A percentile compares a stretch with the other conserved stretches of the same genome.
These are phyloP conservation scores for Immersiporthe knoxdaviesiana DNA, from an alignment of 2,329 filamentous ascomycete species.

Conservation along the genomic window DNA sequence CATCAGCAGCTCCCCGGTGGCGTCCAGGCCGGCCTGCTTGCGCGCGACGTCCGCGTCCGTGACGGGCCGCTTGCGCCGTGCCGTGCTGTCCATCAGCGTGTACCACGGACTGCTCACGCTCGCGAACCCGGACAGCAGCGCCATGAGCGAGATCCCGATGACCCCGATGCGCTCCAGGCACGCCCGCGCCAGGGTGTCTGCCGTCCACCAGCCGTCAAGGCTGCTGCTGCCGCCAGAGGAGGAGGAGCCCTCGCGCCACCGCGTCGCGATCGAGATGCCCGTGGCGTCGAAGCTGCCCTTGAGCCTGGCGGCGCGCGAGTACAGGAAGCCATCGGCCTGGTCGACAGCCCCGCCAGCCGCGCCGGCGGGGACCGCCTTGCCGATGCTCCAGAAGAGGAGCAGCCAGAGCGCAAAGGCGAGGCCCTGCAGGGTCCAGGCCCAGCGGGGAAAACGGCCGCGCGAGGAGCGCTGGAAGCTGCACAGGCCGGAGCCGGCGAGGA, in stretches of 20 bases:
- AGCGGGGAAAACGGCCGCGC: slow-evolving; percentile 58
- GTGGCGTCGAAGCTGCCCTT: slow-evolving; percentile 39
- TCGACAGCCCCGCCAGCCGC: slow-evolving; percentile 26
- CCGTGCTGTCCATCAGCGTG: slow-evolving; percentile 68
- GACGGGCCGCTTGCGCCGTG: slow-evolving; percentile 57
- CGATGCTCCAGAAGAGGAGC: slow-evolving; percentile 75
- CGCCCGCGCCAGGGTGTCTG: slow-evolving; percentile 50
- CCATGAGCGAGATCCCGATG: slow-evolving; percentile 85
- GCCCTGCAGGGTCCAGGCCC: slow-evolving; percentile 67
- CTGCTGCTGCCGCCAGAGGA: background rate
- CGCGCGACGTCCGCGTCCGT: slow-evolving; percentile 75
- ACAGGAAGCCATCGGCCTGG: slow-evolving; percentile 30
- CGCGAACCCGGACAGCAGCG: slow-evolving; percentile 83
- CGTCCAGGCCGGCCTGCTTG: slow-evolving; percentile 78
- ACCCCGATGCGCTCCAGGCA: slow-evolving; percentile 75
- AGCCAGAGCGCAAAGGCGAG: slow-evolving; percentile 71
- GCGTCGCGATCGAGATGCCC: slow-evolving; percentile 36
- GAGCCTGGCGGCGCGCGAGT: slow-evolving; percentile 31
- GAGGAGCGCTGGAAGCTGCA: slow-evolving; percentile 64
- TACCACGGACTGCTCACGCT: slow-evolving; percentile 89
- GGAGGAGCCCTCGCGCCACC: slow-evolving; percentile 28
- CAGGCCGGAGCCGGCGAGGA: slow-evolving; percentile 58
- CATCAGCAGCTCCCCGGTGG: slow-evolving; percentile 77
- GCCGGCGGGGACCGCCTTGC: slow-evolving; percentile 59
- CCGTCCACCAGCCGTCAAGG: slow-evolving; percentile 30